Base-by-base conservation (phyloP, 257 asterid genomes). In the Solanum arcanum region DNA sequence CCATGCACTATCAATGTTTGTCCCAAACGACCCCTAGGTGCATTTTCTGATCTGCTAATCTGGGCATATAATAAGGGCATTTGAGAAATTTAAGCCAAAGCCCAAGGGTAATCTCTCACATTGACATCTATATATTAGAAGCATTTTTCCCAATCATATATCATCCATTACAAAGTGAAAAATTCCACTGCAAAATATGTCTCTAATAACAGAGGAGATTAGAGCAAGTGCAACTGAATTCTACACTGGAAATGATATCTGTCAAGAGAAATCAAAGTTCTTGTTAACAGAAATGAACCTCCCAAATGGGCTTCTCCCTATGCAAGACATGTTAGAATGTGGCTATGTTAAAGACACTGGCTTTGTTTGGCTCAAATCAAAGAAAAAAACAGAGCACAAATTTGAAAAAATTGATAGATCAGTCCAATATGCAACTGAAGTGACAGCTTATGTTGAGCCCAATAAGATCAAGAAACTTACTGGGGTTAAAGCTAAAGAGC, bases 391-490 rank as follows among this genome's bases (percentile, higher is more conserved):
- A 0, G 91, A 90, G 31, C 91, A 91, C 86, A 91, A 87, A 85
- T 91, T 91, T 18, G 62, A 86, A 88, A 78, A 86, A 41, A 90
- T 91, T 56, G 88, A 70, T 46, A 83, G 31, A 56, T 75, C 25
- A 0, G 92, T 90, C 27, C 90, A 86, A 42, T 91, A 91, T 59
- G 89, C 83, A 16, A 25, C 89, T 20, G 93, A 90, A 42, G 93
- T 91, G 18, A 91, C 93, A 16, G 93, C 93, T 2, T 76, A 37
- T 27, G 92, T 91, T 23, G 93, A 87, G 77, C 90, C 41, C 16
- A 76, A 88, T 88, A 88, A n/a, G 89, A 91, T 91, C 90, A 91
- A 91, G 91, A 91, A 91, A 49, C 89, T 91, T 6, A 91, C 92
- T 23, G 93, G 93, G 4, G 93, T 91, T 14, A 91, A 91, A 83